These are phyloP conservation scores for Lyophyllum semitale DNA, from an alignment of 768 basidiomycete species.

Conservation along the genomic window DNA sequence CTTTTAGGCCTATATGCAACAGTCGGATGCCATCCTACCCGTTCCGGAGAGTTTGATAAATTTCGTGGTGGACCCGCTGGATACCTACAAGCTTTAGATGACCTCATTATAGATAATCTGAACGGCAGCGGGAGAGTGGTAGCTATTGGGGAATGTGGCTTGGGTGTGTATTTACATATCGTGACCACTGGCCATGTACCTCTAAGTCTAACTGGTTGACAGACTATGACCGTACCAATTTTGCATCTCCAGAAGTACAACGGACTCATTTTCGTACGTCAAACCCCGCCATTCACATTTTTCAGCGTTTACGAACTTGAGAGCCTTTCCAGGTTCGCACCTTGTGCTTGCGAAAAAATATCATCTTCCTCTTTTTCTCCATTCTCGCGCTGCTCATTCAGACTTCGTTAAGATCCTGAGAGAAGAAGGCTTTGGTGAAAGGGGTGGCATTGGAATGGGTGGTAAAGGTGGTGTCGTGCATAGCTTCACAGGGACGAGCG, in stretches of 20 bases:
- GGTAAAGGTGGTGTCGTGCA: slow-evolving; percentile 79
- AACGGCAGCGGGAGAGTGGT: slow-evolving; percentile 60
- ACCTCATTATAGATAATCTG: slow-evolving; percentile 49
- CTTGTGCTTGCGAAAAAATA: slow-evolving; percentile 69
- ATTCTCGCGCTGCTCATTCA: slow-evolving; percentile 73
- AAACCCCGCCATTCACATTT: background rate
- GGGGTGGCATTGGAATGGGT: slow-evolving; percentile 57
- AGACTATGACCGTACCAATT: slow-evolving; percentile 81
- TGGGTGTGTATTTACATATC: slow-evolving; percentile 45
- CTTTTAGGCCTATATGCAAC: slow-evolving; percentile 65
- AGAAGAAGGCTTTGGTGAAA: slow-evolving; percentile 62
- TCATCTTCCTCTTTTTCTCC: slow-evolving; percentile 77
- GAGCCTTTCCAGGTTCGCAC: slow-evolving; percentile 45
- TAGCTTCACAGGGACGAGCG: slow-evolving; percentile 71
- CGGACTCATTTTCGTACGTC: slow-evolving; percentile 61
- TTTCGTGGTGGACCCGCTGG: slow-evolving; percentile 55
- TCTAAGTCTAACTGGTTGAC: background rate
- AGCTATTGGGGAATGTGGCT: slow-evolving; percentile 79
- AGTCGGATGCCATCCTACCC: slow-evolving; percentile 80
- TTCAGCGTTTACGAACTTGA: background rate
- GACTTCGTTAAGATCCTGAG: slow-evolving; percentile 69
- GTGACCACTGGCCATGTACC: background rate
- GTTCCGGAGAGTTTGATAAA: slow-evolving; percentile 65
- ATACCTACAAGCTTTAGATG: slow-evolving; percentile 62
- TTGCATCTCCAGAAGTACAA: slow-evolving; percentile 62